Base-by-base conservation (phyloP, 2,329 filamentous ascomycete species). In the Raffaelea albimanens region DNA sequence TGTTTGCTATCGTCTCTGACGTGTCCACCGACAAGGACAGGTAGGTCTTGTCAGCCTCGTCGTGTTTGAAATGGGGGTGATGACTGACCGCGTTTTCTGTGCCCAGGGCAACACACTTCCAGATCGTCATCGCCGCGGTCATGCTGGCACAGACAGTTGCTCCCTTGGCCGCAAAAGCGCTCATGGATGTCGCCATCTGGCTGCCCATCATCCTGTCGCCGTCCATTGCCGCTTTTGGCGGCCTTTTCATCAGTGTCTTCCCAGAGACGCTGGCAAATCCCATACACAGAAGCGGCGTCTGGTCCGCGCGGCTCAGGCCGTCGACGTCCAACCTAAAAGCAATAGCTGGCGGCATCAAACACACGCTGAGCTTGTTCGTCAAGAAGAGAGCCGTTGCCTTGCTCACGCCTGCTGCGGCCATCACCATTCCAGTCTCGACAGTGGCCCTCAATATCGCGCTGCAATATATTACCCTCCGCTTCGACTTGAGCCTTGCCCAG, bases 161-260 rank as follows among this genome's bases (percentile, higher is more conserved):
- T 13, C 52, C 50, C 1, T 42, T 52, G 14, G 33, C 41, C 7
- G 46, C 48, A n/a, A 45, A 33, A 1, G 44, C 29, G 11, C 23
- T 52, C 50, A 52, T 54, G 50, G 18, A n/a, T 8, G 22, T 42
- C n/a, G 43, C 34, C 1, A 14, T 52, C 25, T 49, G 48, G 46
- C 5, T 40, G 14, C 50, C 52, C 8, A 36, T 52, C 23, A 9
- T 54, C 20, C 25, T 47, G 8, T 50, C 50, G 19, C 52, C 50
- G 4, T 39, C 33, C 1, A 22, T 51, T 22, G 43, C 46, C 31
- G 8, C 45, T 9, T 14, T 44, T 31, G 46, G 50, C 4, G 44
- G 39, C 3, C 34, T 47, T 1, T 13, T 48, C 1, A 40, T 46
- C 18, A 20, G 8, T 4, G 38, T 50, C 8, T 40, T 54, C 19